Evolutionary conservation across 257 asterid genomes (phyloP).

Genomic region (Ophiorrhiza pumila): DNA sequence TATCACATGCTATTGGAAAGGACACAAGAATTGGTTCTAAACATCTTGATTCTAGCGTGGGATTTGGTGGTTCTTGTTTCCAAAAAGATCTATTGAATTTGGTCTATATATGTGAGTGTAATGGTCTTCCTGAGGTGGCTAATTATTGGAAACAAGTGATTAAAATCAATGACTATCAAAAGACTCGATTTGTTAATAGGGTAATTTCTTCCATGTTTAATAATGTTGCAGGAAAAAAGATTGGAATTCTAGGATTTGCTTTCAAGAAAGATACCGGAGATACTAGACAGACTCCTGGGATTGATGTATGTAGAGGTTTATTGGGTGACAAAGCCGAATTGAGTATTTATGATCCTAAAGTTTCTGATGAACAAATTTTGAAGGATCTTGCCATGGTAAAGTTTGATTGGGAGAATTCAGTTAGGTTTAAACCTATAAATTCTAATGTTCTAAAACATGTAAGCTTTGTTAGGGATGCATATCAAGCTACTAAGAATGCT

Average conservation of each 20-base stretch:
- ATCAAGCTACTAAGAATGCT: not conserved
- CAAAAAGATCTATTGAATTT: conserved; percentile 10
- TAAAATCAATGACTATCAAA: conserved; percentile 15
- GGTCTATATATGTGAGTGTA: conserved; percentile 13
- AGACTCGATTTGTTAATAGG: conserved; percentile 10
- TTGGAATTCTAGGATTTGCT: conserved; percentile 10
- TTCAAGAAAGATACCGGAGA: conserved; percentile 16
- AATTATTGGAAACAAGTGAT: conserved; percentile 15
- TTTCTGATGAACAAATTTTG: not conserved
- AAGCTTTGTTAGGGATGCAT: not conserved
- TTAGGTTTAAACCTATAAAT: not conserved
- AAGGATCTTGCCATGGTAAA: conserved; percentile 3
- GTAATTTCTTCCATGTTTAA: conserved; percentile 11
- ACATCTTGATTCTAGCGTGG: conserved; percentile 10
- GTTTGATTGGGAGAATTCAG: conserved; percentile 13
- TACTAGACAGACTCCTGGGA: conserved; percentile 13
- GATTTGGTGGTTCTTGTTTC: conserved; percentile 11
- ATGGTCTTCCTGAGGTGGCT: conserved; percentile 7
- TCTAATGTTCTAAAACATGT: not conserved
- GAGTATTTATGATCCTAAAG: conserved; percentile 10
- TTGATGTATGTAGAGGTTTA: conserved; percentile 14
- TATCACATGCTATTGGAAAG: conserved; percentile 7
- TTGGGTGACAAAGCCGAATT: conserved; percentile 2
- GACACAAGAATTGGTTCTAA: conserved; percentile 15
- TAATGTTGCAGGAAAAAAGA: conserved; percentile 11